Evolutionary conservation across 805 yeast species (phyloP), one percentile per base, ranked within the genome.

Genomic region (Starmerella powellii): DNA sequence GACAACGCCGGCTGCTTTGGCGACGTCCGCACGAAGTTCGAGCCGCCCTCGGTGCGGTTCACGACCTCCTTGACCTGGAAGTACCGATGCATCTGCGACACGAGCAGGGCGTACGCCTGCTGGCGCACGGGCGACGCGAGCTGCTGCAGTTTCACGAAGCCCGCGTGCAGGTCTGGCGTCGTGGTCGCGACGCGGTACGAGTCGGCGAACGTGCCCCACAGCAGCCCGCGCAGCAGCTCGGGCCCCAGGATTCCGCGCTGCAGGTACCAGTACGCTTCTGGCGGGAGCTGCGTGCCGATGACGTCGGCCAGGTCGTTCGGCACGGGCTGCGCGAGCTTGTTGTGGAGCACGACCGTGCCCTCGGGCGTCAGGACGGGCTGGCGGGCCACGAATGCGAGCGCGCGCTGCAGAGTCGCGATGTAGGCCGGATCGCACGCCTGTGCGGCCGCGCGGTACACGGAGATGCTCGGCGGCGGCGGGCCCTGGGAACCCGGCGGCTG

Each of bases 291-390:
- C 59, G 81, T 84, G 8, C 93, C 85, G 37, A 91, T 70, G 36
- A 86, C 72, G 35, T 78, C 86, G 57, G 83, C 91, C 11, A 83
- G 65, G 59, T 86, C 94, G 47, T 74, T 73, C 3, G 97, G 96
- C 36, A 80, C 63, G 6, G 42, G 46, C 41, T 63, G 63, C 30
- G 65, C 67, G 40, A 65, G 71, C n/a, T 61, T 63, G 19, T 60
- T 57, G 42, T 68, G 64, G 16, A 83, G 70, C 49, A 73, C 82
- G 15, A 82, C 83, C 41, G 68, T 63, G 38, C 97, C 97, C 42
- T 71, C 71, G 8, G 59, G 57, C 52, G 74, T 77, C 50, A 87
- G 58, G 2, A 87, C 76, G 0, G 96, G 95, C 65, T 80, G 73
- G 56, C 66, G 80, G 39, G 73, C 74, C 36, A 84, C 61, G 0